phyloP scores from a whole-genome alignment of 768 basidiomycete species.

The Suillus americanus region DNA sequence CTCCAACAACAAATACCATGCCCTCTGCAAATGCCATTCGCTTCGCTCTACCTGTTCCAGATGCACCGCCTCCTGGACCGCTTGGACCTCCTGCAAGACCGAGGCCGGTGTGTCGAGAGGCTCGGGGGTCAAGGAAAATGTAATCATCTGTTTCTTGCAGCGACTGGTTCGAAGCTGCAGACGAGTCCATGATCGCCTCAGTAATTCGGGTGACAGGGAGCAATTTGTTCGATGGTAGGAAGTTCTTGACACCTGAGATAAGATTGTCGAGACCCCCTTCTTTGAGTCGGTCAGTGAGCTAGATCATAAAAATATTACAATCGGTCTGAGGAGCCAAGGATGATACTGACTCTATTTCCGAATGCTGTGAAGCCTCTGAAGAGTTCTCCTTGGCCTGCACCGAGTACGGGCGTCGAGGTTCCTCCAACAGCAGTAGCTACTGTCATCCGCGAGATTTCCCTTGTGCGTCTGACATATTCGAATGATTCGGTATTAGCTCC shows the following conservation, averaged over 20 bases:
- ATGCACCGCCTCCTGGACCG: conserved; percentile 40
- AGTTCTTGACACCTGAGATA: conserved; percentile 97
- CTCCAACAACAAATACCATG: conserved; percentile 93
- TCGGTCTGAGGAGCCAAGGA: not conserved
- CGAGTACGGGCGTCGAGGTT: conserved; percentile 64
- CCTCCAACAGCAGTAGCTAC: conserved; percentile 61
- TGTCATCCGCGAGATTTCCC: conserved; percentile 93
- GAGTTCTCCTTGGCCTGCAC: conserved; percentile 76
- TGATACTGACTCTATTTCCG: conserved; percentile 71
- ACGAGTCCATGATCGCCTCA: conserved; percentile 97
- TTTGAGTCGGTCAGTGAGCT: conserved; percentile 92
- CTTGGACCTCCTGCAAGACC: conserved; percentile 47
- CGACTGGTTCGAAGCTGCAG: conserved; percentile 90
- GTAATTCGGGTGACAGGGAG: conserved; percentile 89
- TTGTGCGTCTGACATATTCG: conserved; percentile 87
- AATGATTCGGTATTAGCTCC: conserved; percentile 83
- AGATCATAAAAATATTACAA: conserved; percentile 10
- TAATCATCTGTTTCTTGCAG: conserved; percentile 96
- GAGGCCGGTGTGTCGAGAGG: conserved; percentile 56
- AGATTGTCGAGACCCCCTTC: conserved; percentile 97
- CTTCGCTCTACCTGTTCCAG: conserved; percentile 39
- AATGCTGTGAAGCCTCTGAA: conserved; percentile 93
- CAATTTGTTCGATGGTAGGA: conserved; percentile 92
- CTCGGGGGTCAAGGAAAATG: conserved; percentile 89
- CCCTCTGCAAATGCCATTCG: conserved; percentile 86